phyloP scores from a whole-genome alignment of 2,329 filamentous ascomycete genomes.

The Arthrobotrys megalospora region DNA sequence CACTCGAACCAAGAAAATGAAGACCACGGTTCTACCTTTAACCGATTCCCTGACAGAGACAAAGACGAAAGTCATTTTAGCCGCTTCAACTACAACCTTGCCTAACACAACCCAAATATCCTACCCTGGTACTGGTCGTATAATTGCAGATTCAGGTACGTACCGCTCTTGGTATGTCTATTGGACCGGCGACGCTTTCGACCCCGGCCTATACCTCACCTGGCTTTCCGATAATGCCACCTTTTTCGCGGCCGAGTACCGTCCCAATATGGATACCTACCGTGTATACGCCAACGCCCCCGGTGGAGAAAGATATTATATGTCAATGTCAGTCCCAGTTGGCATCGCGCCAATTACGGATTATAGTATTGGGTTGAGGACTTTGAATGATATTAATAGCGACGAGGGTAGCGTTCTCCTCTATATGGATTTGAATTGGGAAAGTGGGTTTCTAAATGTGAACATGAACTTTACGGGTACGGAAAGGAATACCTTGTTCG shows the following conservation, averaged over 20 bases:
- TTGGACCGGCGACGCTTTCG: constrained; percentile 21
- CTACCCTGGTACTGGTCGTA: constrained; percentile 32
- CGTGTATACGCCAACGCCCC: constrained; percentile 20
- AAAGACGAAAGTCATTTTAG: constrained; percentile 6
- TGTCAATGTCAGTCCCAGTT: constrained; percentile 35
- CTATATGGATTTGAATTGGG: constrained; percentile 37
- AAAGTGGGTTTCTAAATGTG: constrained; percentile 20
- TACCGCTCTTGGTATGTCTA: constrained; percentile 48
- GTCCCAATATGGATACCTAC: constrained; percentile 30
- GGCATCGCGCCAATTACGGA: constrained; percentile 20
- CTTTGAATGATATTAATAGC: constrained; percentile 49
- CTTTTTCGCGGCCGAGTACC: constrained; percentile 35
- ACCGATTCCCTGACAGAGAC: constrained; percentile 18
- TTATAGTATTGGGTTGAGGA: constrained; percentile 34
- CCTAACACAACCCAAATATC: constrained; percentile 35
- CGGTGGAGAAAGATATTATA: constrained; percentile 41
- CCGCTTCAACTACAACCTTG: constrained; percentile 32
- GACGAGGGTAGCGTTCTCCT: constrained; percentile 42
- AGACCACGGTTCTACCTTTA: background rate
- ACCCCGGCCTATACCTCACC: constrained; percentile 33
- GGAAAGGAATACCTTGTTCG: constrained; percentile 35
- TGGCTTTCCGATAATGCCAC: constrained; percentile 8
- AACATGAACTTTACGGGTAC: constrained; percentile 28
- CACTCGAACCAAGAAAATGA: background rate
- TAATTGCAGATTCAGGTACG: constrained; percentile 25